phyloP scores from a whole-genome alignment of 1,139 yeast genomes.

The Casaregolazyma lundiana region DNA sequence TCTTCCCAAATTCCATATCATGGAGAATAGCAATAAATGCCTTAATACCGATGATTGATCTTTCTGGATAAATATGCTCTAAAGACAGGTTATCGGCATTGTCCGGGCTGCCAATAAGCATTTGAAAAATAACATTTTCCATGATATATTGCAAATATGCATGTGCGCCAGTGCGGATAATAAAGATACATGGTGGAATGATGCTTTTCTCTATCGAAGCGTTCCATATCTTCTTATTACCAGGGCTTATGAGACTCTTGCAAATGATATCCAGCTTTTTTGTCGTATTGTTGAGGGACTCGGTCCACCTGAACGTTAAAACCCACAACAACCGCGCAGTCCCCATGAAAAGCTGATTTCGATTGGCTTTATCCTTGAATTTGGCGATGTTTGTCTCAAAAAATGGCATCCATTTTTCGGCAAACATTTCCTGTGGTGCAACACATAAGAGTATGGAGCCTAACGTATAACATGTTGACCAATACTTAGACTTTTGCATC shows the following conservation, averaged over 20 bases:
- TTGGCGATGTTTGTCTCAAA: constrained; percentile 46
- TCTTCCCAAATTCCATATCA: constrained; percentile 52
- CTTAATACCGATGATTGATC: constrained; percentile 61
- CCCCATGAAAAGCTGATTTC: constrained; percentile 56
- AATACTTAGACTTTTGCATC: constrained; percentile 48
- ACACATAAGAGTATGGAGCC: constrained; percentile 75
- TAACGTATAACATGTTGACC: constrained; percentile 70
- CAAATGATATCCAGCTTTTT: constrained; percentile 59
- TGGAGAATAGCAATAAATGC: constrained; percentile 66
- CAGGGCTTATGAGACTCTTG: constrained; percentile 47
- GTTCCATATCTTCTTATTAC: constrained; percentile 54
- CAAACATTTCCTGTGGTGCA: constrained; percentile 72
- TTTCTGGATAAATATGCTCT: constrained; percentile 67
- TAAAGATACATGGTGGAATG: constrained; percentile 62
- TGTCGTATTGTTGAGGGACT: constrained; percentile 80
- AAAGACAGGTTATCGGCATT: constrained; percentile 34
- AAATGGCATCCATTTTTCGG: constrained; percentile 66
- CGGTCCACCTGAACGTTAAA: constrained; percentile 78
- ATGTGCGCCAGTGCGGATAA: constrained; percentile 71
- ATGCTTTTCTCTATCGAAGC: constrained; percentile 52
- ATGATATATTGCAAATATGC: constrained; percentile 74
- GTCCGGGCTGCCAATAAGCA: constrained; percentile 23
- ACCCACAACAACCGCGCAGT: constrained; percentile 82
- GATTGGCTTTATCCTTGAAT: constrained; percentile 42
- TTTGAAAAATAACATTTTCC: constrained; percentile 67